Base-by-base conservation (phyloP, 2,329 filamentous ascomycete species). In the Colletotrichum sublineola region DNA sequence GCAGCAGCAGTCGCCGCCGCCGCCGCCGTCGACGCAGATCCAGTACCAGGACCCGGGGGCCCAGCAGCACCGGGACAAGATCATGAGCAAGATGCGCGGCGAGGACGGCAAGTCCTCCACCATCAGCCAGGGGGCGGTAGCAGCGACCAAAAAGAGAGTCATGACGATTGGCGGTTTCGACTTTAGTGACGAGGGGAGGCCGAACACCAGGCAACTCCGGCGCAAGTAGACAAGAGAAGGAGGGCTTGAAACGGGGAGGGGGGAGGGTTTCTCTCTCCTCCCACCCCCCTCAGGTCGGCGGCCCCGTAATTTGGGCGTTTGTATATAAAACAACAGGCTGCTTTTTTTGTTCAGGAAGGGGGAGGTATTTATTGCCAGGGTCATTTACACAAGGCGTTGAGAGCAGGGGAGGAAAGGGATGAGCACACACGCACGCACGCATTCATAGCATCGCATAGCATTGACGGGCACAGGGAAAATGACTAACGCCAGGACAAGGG, bases 31-130 rank as follows among this genome's bases (percentile, higher is more conserved):
- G 2, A 89, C 88, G 9, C 88, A 90, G 78, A 80, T 90, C 3
- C 84, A 84, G 70, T 90, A 90, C 68, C 81, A 84, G 5, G 86
- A 89, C 69, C 84, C 86, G 0, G 84, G 87, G 24, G 87, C 86
- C 3, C 79, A 82, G 73, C 79, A 81, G 70, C 81, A 80, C 63
- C 85, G 84, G 76, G 82, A 81, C 40, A 79, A 81, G 73, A 75
- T 88, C 24, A 83, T 87, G 81, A 84, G 78, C 63, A 84, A 82
- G 74, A 86, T 88, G 81, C 68, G 78, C 69, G 65, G 62, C 11
- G 74, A 44, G 18, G 68, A 68, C 8, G 29, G 40, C 55, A 55
- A 69, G 14, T 9, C 40, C n/a, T 53, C 62, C 14, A 50, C 42
- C 12, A n/a, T n/a, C 33, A 50, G 29, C 12, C 67, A 67, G 56